Conservation (phyloP, 1,284 basidiomycete genomes). For the Cryptococcus hybrid region DNA sequence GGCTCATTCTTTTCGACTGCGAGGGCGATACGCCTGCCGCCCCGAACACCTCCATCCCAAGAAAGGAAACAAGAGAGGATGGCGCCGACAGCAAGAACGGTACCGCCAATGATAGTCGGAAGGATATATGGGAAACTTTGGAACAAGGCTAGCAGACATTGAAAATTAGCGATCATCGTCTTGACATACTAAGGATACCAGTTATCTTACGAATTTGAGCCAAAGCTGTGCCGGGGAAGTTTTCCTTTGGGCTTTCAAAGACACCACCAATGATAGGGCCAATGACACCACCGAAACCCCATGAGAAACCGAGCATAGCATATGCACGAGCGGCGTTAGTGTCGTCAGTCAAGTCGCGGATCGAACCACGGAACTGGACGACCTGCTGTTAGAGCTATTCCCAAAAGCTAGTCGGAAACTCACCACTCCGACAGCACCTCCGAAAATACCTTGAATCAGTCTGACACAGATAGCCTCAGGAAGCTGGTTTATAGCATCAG, state of each 20-base stretch:
- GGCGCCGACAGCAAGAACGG: constrained; percentile 72
- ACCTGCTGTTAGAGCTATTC: constrained; percentile 4
- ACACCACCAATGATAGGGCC: constrained; percentile 73
- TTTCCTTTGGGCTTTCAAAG: constrained; percentile 79
- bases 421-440: constrained; percentile 89
- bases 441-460: constrained; percentile 93
- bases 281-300: constrained; percentile 82
- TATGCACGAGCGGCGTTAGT: constrained; percentile 93
- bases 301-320: constrained; percentile 89
- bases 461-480: constrained; percentile 82
- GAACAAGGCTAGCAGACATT: constrained; percentile 57
- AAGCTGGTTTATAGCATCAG: constrained; percentile 46
- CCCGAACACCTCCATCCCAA: constrained; percentile 81
- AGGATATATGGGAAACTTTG: constrained; percentile 85
- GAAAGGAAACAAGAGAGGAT: constrained; percentile 84
- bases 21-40: constrained; percentile 72
- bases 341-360: constrained; percentile 72
- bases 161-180: background rate
- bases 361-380: constrained; percentile 63
- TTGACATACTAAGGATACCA: background rate
- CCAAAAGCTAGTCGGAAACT: constrained; percentile 28
- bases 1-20: constrained; percentile 64
- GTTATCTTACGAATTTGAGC: constrained; percentile 51
- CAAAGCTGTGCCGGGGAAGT: constrained; percentile 73
- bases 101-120: constrained; percentile 74